A percentile compares a stretch with the other conserved stretches of the same genome.
Evolutionary conservation across 805 yeast genomes (phyloP).

Genomic region (Kuraishia piskuri): DNA sequence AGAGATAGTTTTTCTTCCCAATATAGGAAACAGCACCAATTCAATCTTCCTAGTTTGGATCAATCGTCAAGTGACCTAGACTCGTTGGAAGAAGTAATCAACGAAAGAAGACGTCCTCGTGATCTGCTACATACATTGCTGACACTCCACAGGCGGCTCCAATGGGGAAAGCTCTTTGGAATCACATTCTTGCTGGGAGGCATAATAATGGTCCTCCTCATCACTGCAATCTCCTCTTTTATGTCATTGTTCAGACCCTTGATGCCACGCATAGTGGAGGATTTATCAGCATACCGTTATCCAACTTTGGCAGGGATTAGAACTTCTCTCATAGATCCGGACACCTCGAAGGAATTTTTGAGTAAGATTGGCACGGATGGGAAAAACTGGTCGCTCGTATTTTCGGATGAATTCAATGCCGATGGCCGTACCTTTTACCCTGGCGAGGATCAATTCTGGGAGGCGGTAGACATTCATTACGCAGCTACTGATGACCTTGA

Average conservation of each 20-base stretch:
- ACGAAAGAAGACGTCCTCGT: not conserved
- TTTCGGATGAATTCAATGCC: slow-evolving; percentile 84
- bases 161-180: not conserved
- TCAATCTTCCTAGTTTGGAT: not conserved
- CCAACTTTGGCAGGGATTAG: slow-evolving; percentile 52
- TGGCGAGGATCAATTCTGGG: slow-evolving; percentile 89
- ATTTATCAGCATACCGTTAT: slow-evolving; percentile 39
- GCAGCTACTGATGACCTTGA: slow-evolving; percentile 86
- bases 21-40: not conserved
- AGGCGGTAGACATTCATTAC: slow-evolving; percentile 76
- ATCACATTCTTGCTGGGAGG: not conserved
- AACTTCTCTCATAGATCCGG: slow-evolving; percentile 57
- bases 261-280: not conserved
- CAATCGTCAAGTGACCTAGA: not conserved
- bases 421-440: slow-evolving; percentile 87
- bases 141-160: not conserved
- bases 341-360: slow-evolving; percentile 45
- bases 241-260: slow-evolving; percentile 2
- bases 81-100: not conserved
- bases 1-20: not conserved
- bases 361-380: slow-evolving; percentile 53
- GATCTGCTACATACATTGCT: not conserved
- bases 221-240: not conserved
- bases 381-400: slow-evolving; percentile 64
- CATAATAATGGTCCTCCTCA: slow-evolving; percentile 3